A percentile compares a stretch with the other conserved stretches of the same genome.
These are phyloP conservation scores for Mycena citricolor DNA, from an alignment of 1,284 basidiomycete genomes.

Conservation along the genomic window DNA sequence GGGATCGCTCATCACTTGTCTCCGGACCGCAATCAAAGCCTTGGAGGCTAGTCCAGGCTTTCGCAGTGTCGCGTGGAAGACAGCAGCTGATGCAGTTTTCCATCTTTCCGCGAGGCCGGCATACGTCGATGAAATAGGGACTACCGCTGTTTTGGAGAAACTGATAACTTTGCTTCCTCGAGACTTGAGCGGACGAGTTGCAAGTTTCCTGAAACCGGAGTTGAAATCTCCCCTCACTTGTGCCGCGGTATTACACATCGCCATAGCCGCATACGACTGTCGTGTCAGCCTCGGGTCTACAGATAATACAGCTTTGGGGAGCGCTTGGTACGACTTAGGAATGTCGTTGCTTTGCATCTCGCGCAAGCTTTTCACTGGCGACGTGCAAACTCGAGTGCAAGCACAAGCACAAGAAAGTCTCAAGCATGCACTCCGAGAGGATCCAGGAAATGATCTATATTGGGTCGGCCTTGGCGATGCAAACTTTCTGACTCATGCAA, in stretches of 20 bases:
- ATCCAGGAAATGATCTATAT: slow-evolving; percentile 72
- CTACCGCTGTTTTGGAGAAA: slow-evolving; percentile 38
- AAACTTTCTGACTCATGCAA: slow-evolving; percentile 68
- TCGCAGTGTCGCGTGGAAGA: slow-evolving; percentile 83
- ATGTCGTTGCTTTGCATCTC: slow-evolving; percentile 62
- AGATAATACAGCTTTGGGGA: slow-evolving; percentile 55
- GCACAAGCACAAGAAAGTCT: slow-evolving; percentile 65
- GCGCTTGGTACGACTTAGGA: slow-evolving; percentile 79
- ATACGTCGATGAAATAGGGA: slow-evolving; percentile 41
- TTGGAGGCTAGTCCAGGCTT: slow-evolving; percentile 61
- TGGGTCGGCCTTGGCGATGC: slow-evolving; percentile 84
- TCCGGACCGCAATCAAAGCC: slow-evolving; percentile 57
- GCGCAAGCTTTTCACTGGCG: slow-evolving; percentile 33
- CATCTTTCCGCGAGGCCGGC: slow-evolving; percentile 52
- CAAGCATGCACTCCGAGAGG: slow-evolving; percentile 74
- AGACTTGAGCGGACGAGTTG: slow-evolving; percentile 42
- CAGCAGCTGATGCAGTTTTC: slow-evolving; percentile 77
- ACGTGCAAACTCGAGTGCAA: slow-evolving; percentile 35
- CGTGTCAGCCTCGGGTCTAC: slow-evolving; percentile 68
- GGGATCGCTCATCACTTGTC: slow-evolving; percentile 62
- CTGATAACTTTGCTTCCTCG: slow-evolving; percentile 40
- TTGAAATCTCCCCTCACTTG: slow-evolving; percentile 33
- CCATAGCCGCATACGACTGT: slow-evolving; percentile 72
- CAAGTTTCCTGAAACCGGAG: slow-evolving; percentile 32
- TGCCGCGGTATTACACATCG: slow-evolving; percentile 50